Base-by-base conservation (phyloP, 2,329 filamentous ascomycete genomes). In the Neofusicoccum sp. region DNA sequence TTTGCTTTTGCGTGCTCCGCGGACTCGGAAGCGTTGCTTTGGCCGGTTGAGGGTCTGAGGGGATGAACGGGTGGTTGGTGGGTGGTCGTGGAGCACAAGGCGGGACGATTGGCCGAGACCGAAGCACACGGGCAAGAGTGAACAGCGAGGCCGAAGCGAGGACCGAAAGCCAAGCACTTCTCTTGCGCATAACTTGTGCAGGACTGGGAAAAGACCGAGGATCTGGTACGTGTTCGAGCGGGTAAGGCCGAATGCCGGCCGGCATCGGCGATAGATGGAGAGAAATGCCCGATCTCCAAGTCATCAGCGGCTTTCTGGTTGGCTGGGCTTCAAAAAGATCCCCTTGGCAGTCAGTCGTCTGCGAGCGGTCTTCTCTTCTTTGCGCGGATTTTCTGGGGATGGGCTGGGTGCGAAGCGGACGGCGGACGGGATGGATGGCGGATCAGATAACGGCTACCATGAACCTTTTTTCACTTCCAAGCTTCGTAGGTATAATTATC, bases 221-320 rank as follows among this genome's bases (percentile, higher is more conserved):
- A 58, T 58, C 54, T 33, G 54, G 45, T 58, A 56, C 31, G 50
- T 34, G 22, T 41, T 29, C 16, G 16, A 11, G 14, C 8, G 16
- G 36, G 14, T 33, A 37, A 33, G 9, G 50, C 28, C 28, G 28
- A 43, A 22, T 22, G 22, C 22, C 22, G 22, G 11, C 54, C 54
- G 54, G 31, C 41, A 43, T 58, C 54, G 54, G 54, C 41, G 54
- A 58, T 58, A n/a, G 54, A 29, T 41, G 54, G 54, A 14, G 54
- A 47, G 36, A 36, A 14, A 4, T 12, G 48, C 48, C 48, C 31
- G 54, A 36, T 47, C 29, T 58, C 36, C 28, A 44, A n/a, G 52
- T 56, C 52, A 56, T 56, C 54, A 58, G 28, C 54, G 39, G 29
- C 28, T 14, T n/a, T 45, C 39, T 58, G 54, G 54, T 58, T 58